Evolutionary conservation across 495 filamentous ascomycete genomes (phyloP), one percentile per base, ranked within the genome.

Genomic region (Trichoderma gamsii): DNA sequence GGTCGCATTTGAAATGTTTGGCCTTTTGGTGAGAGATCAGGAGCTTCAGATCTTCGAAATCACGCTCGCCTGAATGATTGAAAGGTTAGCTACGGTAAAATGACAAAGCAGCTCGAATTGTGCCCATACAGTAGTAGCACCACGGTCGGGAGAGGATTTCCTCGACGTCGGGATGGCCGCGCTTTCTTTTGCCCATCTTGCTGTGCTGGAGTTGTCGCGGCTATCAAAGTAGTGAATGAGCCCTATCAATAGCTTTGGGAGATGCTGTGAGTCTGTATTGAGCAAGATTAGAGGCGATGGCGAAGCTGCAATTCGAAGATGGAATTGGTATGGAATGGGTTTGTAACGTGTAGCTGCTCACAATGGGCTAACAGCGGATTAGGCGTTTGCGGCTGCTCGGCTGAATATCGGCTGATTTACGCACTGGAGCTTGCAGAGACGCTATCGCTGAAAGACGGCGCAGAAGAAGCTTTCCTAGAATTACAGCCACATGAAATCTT

Each of bases 1-100:
- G 80, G 70, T 96, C 92, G 78, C 95, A 99, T 76, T 96, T 97
- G 85, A 96, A 98, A 77, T 99, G 95, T 79, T 97, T 98, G 25
- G 95, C 93, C 76, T 97, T 97, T 75, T 98, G 96, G 79, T 99
- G 95, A 65, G 89, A 90, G 70, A 97, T 96, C 64, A 99, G 87
- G 69, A 98, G 92, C 80, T 96, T 96, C 15, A 97, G 78, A 78
- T 98, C 95, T 75, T 97, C 93, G 72, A 99, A 99, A 79, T 97
- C 95, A 78, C 94, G 88, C 80, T 98, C 95, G 80, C 84, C 84
- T 84, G 59, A 1, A 23, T 61, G 12, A 51, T 2, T 25, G 18
- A 29, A 29, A 18, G 59, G 68, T 81, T 71, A 81, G 76, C 66
- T 11, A 46, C 6, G 41, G 64, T 29, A 25, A 18, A 41, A 21